Base-by-base conservation (phyloP, 1,139 yeast genomes). In the Blastobotrys malaysiensis region DNA sequence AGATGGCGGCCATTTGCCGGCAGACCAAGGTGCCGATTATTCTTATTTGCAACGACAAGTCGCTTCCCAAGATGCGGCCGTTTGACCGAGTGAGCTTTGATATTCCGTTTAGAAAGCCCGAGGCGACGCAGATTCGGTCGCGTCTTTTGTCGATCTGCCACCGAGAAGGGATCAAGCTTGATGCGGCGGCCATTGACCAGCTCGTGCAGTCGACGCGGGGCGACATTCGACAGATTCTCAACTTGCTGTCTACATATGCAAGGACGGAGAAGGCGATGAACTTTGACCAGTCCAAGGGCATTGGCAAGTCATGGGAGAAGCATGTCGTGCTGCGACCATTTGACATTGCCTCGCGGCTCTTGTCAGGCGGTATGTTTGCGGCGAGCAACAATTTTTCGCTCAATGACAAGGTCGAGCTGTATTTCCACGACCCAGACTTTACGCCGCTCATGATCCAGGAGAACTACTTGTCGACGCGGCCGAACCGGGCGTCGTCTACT, bases 381-480 rank as follows among this genome's bases (percentile, higher is more conserved):
- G 77, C 80, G 3, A 75, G 77, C 55, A 73, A 83, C 13, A 61
- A 61, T 7, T 79, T 81, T 60, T 76, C 83, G 5, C 70, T 93
- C 59, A 87, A 86, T 68, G 97, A 90, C 61, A 88, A 90, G 67
- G 85, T 93, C 64, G 93, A 87, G 65, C 77, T 89, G 55, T 95
- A 91, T 69, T 95, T 95, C 73, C 91, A 90, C 70, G 99, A 95
- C 70, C 89, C 89, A 70, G 97, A 91, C 67, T 85, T 95, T 68
- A 83, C 96, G 0, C 99, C 99, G 2, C 76, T 93, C 59, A 93
- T 95, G 98, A 80, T 95, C 50, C 98, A 93, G 67, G 99, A 95
- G 68, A 95, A 95, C 70, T 95, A 95, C 67, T 69, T 89, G 51
- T 73, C 73, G 50, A 84, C 95, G 0, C 73, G 73, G 45, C 95